Evolutionary conservation across 2,329 filamentous ascomycete species (phyloP), one percentile per base, ranked within the genome.

Genomic region (Diplocarpon rosae): DNA sequence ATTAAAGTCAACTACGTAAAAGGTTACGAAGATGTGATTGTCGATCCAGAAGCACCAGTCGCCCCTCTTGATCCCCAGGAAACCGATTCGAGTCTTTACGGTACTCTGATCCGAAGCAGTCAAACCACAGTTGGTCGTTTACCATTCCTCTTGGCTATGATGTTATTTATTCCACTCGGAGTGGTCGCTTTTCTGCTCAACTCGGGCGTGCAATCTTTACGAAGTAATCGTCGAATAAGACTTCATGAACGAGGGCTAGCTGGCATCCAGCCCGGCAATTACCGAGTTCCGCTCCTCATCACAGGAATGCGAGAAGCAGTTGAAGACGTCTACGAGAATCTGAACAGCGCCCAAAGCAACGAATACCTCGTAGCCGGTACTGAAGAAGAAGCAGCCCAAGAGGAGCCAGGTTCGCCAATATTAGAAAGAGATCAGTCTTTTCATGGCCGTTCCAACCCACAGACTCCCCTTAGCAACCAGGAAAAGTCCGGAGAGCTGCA

Each of bases 201-300:
- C 61, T 78, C 86, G 1, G 77, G 73, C 5, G 68, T 92, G 27
- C 88, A 95, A 62, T 88, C 80, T 0, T 66, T 85, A 39, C 76
- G 79, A 50, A 93, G 85, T 59, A 73, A 75, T 5, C 75, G 78
- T 48, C 78, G 90, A 34, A 90, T 94, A 45, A 73, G 73, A 43
- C 67, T 85, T 1, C 85, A 96, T 59, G 83, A 90, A 60, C 69
- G 72, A 41, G 83, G 84, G 12, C 69, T 79, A 42, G 76, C 77
- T 0, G 83, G 80, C 5, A 70, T 86, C 43, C 72, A 80, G 43
- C 70, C 85, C 13, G 70, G 76, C 13, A 73, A 78, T 39, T 95
- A 94, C 59, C 76, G 84, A 15, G 74, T 89, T 27, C 85, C 86
- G 0, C 66, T 92, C 9, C 72, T 87, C 56, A 76, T 90, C 53